These are phyloP conservation scores for Meredithiella fracta DNA, from an alignment of 2,329 filamentous ascomycete species.

Conservation along the genomic window DNA sequence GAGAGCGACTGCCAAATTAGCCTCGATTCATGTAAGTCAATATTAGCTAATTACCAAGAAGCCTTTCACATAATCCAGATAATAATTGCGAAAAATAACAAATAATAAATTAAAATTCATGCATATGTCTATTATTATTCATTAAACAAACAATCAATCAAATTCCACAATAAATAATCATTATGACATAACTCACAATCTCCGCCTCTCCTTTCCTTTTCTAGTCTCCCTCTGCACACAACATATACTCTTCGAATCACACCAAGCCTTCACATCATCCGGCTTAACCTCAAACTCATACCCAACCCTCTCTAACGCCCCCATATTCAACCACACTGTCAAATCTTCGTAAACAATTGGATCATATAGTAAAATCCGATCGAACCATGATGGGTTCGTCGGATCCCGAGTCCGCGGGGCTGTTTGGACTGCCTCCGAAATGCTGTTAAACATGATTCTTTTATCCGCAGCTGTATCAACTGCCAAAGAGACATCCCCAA, in stretches of 20 bases:
- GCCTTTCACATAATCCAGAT: too few species aligned
- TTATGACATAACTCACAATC: neutral
- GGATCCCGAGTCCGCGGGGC: conserved; percentile 34
- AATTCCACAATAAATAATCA: too few species aligned
- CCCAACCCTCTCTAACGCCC: conserved; percentile 43
- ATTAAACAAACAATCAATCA: too few species aligned
- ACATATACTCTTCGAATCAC: conserved; percentile 70
- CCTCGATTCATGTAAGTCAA: neutral
- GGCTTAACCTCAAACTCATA: conserved; percentile 49
- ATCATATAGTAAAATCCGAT: conserved; percentile 89
- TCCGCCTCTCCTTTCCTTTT: conserved; percentile 32
- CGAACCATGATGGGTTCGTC: conserved; percentile 55
- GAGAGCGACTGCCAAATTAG: neutral
- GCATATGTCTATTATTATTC: too few species aligned
- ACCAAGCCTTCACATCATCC: conserved; percentile 70
- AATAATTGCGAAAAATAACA: too few species aligned
- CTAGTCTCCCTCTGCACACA: conserved; percentile 53
- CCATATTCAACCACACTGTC: conserved; percentile 63
- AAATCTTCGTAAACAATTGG: conserved; percentile 80
- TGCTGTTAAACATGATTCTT: conserved; percentile 31
- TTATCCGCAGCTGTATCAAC: conserved; percentile 27
- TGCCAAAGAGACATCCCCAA: conserved; percentile 28
- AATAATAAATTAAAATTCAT: too few species aligned
- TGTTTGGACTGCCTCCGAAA: conserved; percentile 37
- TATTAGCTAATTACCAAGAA: too few species aligned